A percentile compares a stretch with the other conserved stretches of the same genome.
phyloP scores from a whole-genome alignment of 192 early-diverging fungal genomes.

The Coemansia sp. region DNA sequence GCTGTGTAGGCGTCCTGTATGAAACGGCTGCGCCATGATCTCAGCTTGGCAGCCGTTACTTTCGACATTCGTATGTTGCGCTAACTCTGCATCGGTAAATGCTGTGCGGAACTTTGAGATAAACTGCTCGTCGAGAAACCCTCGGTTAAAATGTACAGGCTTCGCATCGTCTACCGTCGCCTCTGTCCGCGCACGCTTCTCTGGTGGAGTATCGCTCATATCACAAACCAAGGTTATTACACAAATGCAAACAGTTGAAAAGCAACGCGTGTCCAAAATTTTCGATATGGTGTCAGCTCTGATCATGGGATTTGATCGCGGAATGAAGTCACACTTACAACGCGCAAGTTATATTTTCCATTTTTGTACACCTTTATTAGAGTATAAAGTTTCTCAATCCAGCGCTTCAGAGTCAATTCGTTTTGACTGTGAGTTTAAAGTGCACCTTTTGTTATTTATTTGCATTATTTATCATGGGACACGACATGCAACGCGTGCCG shows the following conservation, averaged over 20 bases:
- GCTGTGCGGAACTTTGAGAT: constrained; percentile 14
- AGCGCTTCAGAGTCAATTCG: not conserved
- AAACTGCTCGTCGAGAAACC: constrained; percentile 31
- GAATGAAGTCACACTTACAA: not conserved
- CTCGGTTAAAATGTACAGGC: constrained; percentile 15
- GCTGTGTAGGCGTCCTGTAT: constrained; percentile 28
- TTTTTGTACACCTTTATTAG: too few relatives aligned
- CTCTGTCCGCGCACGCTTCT: constrained; percentile 28
- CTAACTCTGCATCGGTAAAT: constrained; percentile 8
- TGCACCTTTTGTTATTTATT: not conserved
- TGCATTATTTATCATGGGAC: not conserved
- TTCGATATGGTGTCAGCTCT: not conserved
- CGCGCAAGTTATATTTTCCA: not conserved
- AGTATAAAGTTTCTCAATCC: not conserved
- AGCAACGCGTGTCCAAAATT: not conserved
- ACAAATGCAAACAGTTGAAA: not conserved
- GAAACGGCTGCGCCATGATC: constrained; percentile 27
- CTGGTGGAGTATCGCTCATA: constrained; percentile 4
- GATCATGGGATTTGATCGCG: constrained; percentile 1
- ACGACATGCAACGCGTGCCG: constrained; percentile 42
- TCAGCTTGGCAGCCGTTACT: constrained; percentile 11
- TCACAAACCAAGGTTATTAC: not conserved
- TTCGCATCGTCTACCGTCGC: not conserved
- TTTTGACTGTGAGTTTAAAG: not conserved
- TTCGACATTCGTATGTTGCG: not conserved